Conservation (phyloP, 768 basidiomycete species). For the Rubroboletus satanas region DNA sequence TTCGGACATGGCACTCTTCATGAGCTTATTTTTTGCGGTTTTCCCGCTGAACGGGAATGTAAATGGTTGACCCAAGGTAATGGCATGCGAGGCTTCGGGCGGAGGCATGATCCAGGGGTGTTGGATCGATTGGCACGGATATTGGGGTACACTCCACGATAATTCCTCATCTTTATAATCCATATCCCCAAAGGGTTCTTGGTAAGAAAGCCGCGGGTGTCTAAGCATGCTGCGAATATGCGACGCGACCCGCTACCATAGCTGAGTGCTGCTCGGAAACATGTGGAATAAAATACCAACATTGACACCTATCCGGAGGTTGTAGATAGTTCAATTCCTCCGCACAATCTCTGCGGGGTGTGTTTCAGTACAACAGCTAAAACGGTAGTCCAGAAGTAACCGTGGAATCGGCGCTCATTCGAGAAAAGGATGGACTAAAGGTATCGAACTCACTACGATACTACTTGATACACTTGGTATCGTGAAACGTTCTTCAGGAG, state of each 20-base stretch:
- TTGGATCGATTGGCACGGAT: constrained; percentile 16
- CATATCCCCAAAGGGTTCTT: constrained; percentile 6
- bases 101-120: constrained; percentile 12
- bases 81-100: constrained; percentile 15
- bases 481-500: background rate
- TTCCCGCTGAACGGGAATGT: constrained; percentile 31
- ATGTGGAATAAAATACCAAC: constrained; percentile 4
- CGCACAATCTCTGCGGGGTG: background rate
- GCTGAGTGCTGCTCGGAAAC: background rate
- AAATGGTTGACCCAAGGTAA: constrained; percentile 23
- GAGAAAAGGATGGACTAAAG: background rate
- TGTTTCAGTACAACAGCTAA: background rate
- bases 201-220: constrained; percentile 5
- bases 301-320: background rate
- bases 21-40: constrained; percentile 28
- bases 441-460: constrained; percentile 6
- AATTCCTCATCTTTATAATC: constrained; percentile 19
- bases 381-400: background rate
- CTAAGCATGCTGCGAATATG: constrained; percentile 15
- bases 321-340: background rate
- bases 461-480: background rate
- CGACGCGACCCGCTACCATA: background rate
- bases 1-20: constrained; percentile 37
- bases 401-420: background rate
- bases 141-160: constrained; percentile 6